These are phyloP conservation scores for Collybia nuda DNA, from an alignment of 768 basidiomycete species.

Conservation along the genomic window DNA sequence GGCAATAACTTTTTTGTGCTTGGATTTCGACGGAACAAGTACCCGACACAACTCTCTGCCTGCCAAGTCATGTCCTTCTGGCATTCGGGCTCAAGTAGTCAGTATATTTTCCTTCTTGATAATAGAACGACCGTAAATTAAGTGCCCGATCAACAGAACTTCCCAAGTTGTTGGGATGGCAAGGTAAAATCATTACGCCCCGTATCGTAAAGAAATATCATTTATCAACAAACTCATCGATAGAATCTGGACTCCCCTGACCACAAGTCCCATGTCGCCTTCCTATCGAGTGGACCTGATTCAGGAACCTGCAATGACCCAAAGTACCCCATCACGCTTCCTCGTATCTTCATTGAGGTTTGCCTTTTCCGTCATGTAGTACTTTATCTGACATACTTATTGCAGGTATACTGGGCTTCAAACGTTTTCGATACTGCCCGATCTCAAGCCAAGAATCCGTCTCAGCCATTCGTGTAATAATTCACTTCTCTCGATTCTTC, in stretches of 20 bases:
- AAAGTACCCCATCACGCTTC: constrained; percentile 42
- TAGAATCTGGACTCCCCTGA: constrained; percentile 47
- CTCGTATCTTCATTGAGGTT: constrained; percentile 56
- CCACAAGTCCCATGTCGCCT: constrained; percentile 54
- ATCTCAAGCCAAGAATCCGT: constrained; percentile 42
- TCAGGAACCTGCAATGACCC: constrained; percentile 47
- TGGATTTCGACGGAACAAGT: constrained; percentile 43
- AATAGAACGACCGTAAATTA: neutral
- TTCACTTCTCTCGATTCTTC: neutral
- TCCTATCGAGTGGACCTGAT: constrained; percentile 46
- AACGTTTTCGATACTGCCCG: constrained; percentile 32
- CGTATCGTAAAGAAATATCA: neutral
- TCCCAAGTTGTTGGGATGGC: constrained; percentile 58
- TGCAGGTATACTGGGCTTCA: constrained; percentile 46
- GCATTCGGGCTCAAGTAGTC: constrained; percentile 51
- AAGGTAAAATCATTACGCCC: constrained; percentile 29
- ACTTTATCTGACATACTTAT: neutral
- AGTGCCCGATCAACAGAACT: constrained; percentile 31
- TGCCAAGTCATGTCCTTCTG: constrained; percentile 38
- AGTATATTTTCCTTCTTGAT: constrained; percentile 14
- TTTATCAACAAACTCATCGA: neutral
- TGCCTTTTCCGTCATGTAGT: neutral
- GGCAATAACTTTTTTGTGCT: constrained; percentile 47
- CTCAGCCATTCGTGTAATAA: constrained; percentile 53
- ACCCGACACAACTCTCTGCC: constrained; percentile 39